phyloP scores from a whole-genome alignment of 2,329 filamentous ascomycete species.

The Exserohilum turcica region DNA sequence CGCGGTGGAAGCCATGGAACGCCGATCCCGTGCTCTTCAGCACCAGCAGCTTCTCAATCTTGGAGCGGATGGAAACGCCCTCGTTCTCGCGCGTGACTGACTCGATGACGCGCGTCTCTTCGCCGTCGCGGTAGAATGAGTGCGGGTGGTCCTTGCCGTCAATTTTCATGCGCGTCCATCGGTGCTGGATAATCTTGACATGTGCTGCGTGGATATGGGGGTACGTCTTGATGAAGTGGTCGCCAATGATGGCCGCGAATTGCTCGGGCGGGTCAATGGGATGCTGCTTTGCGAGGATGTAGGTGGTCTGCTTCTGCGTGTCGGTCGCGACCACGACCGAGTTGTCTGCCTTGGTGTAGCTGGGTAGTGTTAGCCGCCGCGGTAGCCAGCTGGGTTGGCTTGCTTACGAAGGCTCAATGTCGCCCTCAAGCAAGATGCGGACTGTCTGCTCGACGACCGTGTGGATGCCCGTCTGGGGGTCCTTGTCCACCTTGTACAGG shows the following conservation, averaged over 20 bases:
- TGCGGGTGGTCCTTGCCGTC: conserved; percentile 92
- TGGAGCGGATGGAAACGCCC: conserved; percentile 76
- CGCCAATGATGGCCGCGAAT: conserved; percentile 81
- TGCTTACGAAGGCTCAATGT: conserved; percentile 79
- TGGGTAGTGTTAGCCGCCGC: conserved; percentile 46
- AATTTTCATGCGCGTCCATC: conserved; percentile 87
- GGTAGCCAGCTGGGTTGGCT: neutral
- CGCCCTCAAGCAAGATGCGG: conserved; percentile 87
- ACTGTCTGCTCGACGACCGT: conserved; percentile 95
- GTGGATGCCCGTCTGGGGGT: conserved; percentile 77
- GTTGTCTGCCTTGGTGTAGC: conserved; percentile 94
- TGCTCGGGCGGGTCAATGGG: conserved; percentile 92
- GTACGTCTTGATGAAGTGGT: conserved; percentile 89
- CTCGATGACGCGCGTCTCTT: conserved; percentile 84
- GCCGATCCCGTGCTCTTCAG: conserved; percentile 96
- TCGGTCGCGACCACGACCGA: conserved; percentile 94
- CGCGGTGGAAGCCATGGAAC: conserved; percentile 91
- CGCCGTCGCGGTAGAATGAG: conserved; percentile 88
- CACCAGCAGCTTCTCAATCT: conserved; percentile 81
- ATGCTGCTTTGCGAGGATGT: conserved; percentile 92
- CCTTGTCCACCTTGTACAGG: conserved; percentile 89
- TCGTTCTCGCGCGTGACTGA: conserved; percentile 68
- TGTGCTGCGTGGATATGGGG: conserved; percentile 84
- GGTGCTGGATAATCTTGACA: conserved; percentile 80
- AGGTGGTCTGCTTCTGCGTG: conserved; percentile 91